Evolutionary conservation across 495 filamentous ascomycete species (phyloP), one percentile per base, ranked within the genome.

Genomic region (Hyaloscypha hepaticicola): DNA sequence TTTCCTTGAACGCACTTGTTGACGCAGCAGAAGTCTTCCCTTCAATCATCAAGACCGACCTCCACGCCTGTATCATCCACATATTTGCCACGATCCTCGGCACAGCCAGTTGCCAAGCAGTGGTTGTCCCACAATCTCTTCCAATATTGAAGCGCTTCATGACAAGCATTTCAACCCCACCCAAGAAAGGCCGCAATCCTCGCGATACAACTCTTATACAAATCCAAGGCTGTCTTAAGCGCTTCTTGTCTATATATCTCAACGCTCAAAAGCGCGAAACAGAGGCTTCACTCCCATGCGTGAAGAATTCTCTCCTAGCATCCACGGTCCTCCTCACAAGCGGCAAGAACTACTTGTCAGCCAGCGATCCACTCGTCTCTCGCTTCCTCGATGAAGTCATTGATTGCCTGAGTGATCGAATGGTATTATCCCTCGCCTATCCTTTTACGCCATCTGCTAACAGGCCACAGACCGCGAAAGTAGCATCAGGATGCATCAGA

Each of bases 1-100:
- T 88, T 1, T 85, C 92, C 3, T 82, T 99, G 21, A 87, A 91
- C 67, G 90, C 96, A 11, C 84, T 99, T 1, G 95, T 97, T 0
- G 91, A 97, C 68, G 91, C 94, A 1, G 91, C 96, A 8, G 90
- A 93, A 55, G 92, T 97, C 19, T 99, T 99, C 77, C 95, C 95
- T 0, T 87, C 90, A 0, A 91, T 99, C 67, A 99, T 99, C 77
- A 92, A 93, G 74, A 92, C 92, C 55, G 95, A 99, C 74, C 83
- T 99, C 11, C 92, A 99, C 73, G 94, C 95, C 51, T 97, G 93
- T 72, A 96, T 98, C 69, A 81, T 98, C 34, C 94, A 99, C 76
- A 96, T 98, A 26, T 98, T 98, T 73, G 88, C 88, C 49, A 96
- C 91, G 5, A 96, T 97, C 55, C 87, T 99, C 5, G 89, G 89